Evolutionary conservation across 2,329 filamentous ascomycete genomes (phyloP), one percentile per base, ranked within the genome.

Genomic region (Davidsoniella eucalypti): DNA sequence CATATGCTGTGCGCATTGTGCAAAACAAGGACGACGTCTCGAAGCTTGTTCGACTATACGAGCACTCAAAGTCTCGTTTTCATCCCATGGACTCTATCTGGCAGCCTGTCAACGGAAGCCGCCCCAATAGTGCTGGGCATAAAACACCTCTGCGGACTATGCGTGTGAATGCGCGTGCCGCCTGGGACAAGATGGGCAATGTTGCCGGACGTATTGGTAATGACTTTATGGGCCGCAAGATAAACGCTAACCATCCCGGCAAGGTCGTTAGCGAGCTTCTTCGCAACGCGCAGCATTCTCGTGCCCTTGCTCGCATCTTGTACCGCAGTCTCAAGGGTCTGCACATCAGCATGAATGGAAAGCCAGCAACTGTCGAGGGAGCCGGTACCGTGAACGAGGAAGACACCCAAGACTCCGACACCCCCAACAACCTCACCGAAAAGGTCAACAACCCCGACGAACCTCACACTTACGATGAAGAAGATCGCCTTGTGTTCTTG

Each of bases 11-110:
- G 57, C 74, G 90, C 14, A 95, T 95, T 58, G 86, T 92, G 54
- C 73, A 90, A 63, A 94, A 94, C 69, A 94, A 94, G 61, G 87
- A 88, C 55, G 84, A 93, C 60, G 87, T 94, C 52, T 78, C 65
- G 9, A 72, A 70, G 50, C 63, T 77, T 9, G 69, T 76, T 25
- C 63, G 67, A 41, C 65, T 77, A 0, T 77, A 71, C 55, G 80
- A 87, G 38, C 81, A 92, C 59, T 84, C 80, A 10, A 88, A 90
- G 55, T 83, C 83, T 47, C 80, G 82, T 54, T 69, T 81, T n/a
- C 71, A 74, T 45, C 63, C 68, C 29, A 66, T 69, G 9, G 70
- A 75, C 33, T 66, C 64, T 40, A 69, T 76, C 54, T 70, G 72
- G 70, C 64, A 70, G 55, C 62, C 60, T 14, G 59, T 56, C 16